Base-by-base conservation (phyloP, 1,139 yeast genomes). In the Saccharomyces hybrid region DNA sequence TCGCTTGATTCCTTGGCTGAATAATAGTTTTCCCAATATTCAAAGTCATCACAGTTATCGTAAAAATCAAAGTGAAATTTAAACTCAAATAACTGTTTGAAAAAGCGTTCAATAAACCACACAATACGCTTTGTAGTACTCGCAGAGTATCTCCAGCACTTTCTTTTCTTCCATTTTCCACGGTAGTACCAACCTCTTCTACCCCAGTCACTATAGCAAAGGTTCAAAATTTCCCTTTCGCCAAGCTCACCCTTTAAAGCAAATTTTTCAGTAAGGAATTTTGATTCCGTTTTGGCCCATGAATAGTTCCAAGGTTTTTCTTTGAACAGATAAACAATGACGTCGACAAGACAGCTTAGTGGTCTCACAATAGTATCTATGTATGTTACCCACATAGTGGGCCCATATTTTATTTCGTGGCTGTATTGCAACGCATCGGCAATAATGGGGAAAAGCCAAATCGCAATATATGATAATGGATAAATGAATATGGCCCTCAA, bases 361-460 rank as follows among this genome's bases (percentile, higher is more conserved):
- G 96, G 93, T 68, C 86, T 90, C 77, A 84, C 82, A 62, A 84
- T 83, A 0, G 95, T 86, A 13, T 87, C 82, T 56, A 85, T 71
- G 51, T 81, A 79, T 54, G 81, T 79, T 48, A 88, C 70, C 87
- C 95, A 86, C 59, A 77, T 79, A 7, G 82, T 75, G 0, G 85
- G 83, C 0, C 78, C 77, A 57, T 74, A 76, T 2, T 59, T 58
- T 51, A 73, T 64, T 59, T 82, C 85, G 61, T 80, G 75, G 52
- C 73, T 71, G 56, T 73, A 73, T 66, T 83, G 88, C 6, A 88
- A 76, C 50, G 82, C 75, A 64, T 85, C 87, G 46, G 83, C 77
- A n/a, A 85, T 78, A 58, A 88, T 80, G 0, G 96, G 96, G 60
- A 88, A 84, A 14, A 85, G 67, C 96, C 96, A 89, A 50, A 89